Evolutionary conservation across 2,329 filamentous ascomycete genomes (phyloP).

Genomic region (Xylaria hypoxylon): DNA sequence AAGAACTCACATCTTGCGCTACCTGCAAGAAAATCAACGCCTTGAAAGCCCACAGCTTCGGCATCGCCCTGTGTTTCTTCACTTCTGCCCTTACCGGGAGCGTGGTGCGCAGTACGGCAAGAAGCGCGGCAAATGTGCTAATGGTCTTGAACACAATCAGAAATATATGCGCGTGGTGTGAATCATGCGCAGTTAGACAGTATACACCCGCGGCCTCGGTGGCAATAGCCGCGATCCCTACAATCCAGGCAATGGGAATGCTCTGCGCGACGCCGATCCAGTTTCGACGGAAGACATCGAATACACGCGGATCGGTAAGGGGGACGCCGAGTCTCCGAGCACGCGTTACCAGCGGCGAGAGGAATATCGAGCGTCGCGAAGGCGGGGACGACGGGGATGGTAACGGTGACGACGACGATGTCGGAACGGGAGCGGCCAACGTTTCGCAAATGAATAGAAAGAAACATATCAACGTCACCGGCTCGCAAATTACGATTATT

Average conservation of each 20-base stretch:
- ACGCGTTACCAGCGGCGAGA: conserved; percentile 51
- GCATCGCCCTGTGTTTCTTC: conserved; percentile 41
- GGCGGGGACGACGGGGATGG: background rate
- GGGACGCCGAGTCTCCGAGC: conserved; percentile 19
- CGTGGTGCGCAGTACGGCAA: conserved; percentile 43
- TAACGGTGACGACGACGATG: background rate
- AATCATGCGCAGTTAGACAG: conserved; percentile 48
- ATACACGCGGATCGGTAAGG: conserved; percentile 1
- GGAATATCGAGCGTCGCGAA: conserved; percentile 52
- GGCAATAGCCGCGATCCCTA: conserved; percentile 56
- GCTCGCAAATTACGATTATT: conserved; percentile 55
- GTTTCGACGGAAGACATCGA: conserved; percentile 45
- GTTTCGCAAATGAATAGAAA: conserved; percentile 59
- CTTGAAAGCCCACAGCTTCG: conserved; percentile 48
- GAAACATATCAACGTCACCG: conserved; percentile 57
- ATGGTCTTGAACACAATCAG: conserved; percentile 46
- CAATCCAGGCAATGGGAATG: conserved; percentile 51
- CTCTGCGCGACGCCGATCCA: conserved; percentile 58
- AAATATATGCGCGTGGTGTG: conserved; percentile 50
- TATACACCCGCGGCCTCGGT: conserved; percentile 49
- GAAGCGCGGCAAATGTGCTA: conserved; percentile 44
- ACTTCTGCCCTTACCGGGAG: conserved; percentile 40
- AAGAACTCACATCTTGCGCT: conserved; percentile 37
- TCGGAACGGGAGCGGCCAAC: conserved; percentile 45
- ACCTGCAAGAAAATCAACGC: conserved; percentile 46